phyloP scores from a whole-genome alignment of 148 eudicot species.

The Pouteria glomerata region DNA sequence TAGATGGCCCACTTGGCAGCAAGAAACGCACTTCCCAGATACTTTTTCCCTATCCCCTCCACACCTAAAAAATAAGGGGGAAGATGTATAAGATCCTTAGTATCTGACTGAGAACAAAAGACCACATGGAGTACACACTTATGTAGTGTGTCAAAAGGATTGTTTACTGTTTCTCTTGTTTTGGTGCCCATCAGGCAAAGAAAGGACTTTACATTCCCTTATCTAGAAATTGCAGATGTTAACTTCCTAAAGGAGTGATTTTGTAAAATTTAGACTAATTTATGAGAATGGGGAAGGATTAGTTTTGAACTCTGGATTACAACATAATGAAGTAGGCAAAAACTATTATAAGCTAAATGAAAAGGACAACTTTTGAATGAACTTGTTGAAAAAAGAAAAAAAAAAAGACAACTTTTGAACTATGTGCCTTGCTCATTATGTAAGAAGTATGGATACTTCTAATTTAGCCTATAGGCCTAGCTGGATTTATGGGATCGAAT shows the following conservation, averaged over 20 bases:
- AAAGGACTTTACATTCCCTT: background rate
- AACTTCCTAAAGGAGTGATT: constrained; percentile 1
- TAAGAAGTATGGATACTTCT: too few relatives aligned
- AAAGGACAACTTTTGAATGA: background rate
- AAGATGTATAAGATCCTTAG: background rate
- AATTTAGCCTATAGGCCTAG: too few relatives aligned
- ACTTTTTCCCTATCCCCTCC: background rate
- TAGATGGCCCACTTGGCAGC: background rate
- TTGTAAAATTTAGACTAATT: background rate
- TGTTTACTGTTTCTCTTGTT: background rate
- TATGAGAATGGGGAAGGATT: background rate
- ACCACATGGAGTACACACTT: background rate
- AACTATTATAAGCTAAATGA: background rate
- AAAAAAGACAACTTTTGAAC: background rate
- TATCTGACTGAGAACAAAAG: background rate
- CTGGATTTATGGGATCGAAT: too few relatives aligned
- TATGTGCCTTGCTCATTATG: too few relatives aligned
- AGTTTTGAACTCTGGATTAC: background rate
- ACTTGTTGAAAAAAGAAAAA: background rate
- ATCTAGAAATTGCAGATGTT: background rate
- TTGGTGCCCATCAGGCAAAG: background rate
- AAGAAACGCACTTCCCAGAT: background rate
- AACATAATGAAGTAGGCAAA: background rate
- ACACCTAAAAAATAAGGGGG: too few relatives aligned
- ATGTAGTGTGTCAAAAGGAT: background rate